These are phyloP conservation scores for Thermomyces lanuginosus DNA, from an alignment of 2,329 filamentous ascomycete genomes.

Conservation along the genomic window DNA sequence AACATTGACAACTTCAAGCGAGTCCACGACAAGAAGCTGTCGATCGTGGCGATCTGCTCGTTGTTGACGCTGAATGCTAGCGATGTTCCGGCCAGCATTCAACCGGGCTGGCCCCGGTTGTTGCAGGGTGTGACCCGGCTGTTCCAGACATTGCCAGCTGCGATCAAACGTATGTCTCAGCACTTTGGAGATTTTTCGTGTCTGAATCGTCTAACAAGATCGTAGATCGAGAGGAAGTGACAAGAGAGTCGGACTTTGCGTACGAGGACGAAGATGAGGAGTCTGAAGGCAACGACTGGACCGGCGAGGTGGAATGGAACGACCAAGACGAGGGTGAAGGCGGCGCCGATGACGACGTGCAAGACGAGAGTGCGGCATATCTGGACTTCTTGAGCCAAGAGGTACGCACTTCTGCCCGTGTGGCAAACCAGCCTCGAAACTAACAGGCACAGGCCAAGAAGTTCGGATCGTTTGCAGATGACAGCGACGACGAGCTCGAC, in stretches of 20 bases:
- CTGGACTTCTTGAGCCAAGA: conserved; percentile 92
- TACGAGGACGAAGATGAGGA: conserved; percentile 51
- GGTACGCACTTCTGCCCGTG: conserved; percentile 26
- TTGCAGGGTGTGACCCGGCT: conserved; percentile 76
- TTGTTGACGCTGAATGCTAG: conserved; percentile 64
- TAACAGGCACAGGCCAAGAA: conserved; percentile 50
- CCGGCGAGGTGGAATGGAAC: conserved; percentile 54
- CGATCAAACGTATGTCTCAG: conserved; percentile 59
- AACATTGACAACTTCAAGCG: conserved; percentile 85
- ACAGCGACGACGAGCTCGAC: conserved; percentile 78
- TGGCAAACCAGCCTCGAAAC: background rate
- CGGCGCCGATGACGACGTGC: conserved; percentile 46
- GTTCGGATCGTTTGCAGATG: conserved; percentile 55
- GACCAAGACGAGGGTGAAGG: conserved; percentile 47
- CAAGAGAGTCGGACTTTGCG: conserved; percentile 70
- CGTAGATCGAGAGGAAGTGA: conserved; percentile 75
- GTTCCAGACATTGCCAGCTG: conserved; percentile 78
- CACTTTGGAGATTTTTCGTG: too few relatives aligned
- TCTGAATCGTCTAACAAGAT: conserved; percentile 4
- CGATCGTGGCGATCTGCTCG: conserved; percentile 79
- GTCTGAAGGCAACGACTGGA: conserved; percentile 73
- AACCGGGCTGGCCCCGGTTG: conserved; percentile 85
- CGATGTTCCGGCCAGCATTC: conserved; percentile 79
- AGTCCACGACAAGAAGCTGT: conserved; percentile 97
- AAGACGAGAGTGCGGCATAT: conserved; percentile 86